Percentiles rank a stretch among this genome's conserved stretches.
phyloP scores from a whole-genome alignment of 257 asterid genomes.

The Cruciata laevipes region DNA sequence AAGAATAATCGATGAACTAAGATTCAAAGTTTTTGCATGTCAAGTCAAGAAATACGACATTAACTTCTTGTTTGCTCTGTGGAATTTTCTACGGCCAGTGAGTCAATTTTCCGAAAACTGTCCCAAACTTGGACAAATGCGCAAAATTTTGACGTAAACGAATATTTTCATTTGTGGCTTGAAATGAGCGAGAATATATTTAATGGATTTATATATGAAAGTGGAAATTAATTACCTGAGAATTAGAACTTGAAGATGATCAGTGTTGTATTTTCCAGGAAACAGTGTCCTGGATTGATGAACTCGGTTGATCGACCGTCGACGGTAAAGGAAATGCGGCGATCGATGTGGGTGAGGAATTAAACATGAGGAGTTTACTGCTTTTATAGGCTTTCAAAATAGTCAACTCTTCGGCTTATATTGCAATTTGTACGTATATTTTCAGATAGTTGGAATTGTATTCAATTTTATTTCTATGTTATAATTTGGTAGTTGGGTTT shows the following conservation, averaged over 20 bases:
- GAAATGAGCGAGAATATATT: no score
- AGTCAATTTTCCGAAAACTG: background rate
- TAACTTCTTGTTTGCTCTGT: background rate
- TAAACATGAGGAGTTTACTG: background rate
- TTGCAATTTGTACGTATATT: no score
- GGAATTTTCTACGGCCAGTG: background rate
- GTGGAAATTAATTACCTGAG: background rate
- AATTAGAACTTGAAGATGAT: background rate
- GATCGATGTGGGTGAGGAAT: background rate
- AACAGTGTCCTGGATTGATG: background rate
- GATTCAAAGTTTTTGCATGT: background rate
- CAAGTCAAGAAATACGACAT: background rate
- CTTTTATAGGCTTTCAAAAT: slow-evolving; percentile 10
- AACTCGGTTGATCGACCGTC: background rate
- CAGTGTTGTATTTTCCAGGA: background rate
- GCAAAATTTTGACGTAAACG: background rate
- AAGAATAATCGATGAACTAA: background rate
- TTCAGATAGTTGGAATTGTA: no score
- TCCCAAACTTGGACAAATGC: background rate
- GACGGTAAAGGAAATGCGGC: background rate
- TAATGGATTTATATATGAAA: no score
- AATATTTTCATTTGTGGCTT: no score
- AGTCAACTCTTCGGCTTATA: slow-evolving; percentile 10
- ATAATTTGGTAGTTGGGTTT: no score
- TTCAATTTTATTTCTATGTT: no score